These are phyloP conservation scores for Tricholoma hemisulphureum DNA, from an alignment of 768 basidiomycete genomes.

Conservation along the genomic window DNA sequence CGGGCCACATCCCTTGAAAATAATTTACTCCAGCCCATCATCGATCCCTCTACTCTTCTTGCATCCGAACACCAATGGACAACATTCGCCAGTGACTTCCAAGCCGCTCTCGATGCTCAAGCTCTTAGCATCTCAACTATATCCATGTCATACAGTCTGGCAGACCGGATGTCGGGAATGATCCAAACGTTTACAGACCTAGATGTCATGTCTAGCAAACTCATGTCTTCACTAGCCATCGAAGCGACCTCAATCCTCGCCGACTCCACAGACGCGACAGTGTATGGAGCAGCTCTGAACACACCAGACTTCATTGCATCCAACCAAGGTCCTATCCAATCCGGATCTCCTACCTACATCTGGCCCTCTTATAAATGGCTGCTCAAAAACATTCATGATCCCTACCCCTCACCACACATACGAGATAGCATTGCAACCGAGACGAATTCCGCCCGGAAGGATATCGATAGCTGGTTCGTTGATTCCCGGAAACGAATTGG, in stretches of 20 bases:
- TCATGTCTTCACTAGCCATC: conserved; percentile 5
- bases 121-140: conserved; percentile 11
- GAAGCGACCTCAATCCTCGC: conserved; percentile 3
- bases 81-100: conserved; percentile 8
- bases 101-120: conserved; percentile 4
- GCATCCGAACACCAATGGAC: conserved; percentile 13
- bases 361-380: conserved; percentile 41
- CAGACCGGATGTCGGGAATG: not conserved
- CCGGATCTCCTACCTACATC: conserved; percentile 28
- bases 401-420: conserved; percentile 42
- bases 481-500: conserved; percentile 52
- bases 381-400: conserved; percentile 45
- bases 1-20: conserved; percentile 9
- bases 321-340: too few species aligned
- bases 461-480: conserved; percentile 49
- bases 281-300: too few species aligned
- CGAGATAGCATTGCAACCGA: conserved; percentile 28
- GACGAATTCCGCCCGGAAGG: conserved; percentile 23
- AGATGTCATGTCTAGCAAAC: conserved; percentile 5
- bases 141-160: conserved; percentile 6
- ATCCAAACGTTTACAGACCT: conserved; percentile 9
- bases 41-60: conserved; percentile 6
- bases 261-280: too few species aligned
- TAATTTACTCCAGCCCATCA: conserved; percentile 5
- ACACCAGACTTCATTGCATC: too few species aligned